phyloP scores from a whole-genome alignment of 148 eudicot species.

The Arctostaphylos glauca region DNA sequence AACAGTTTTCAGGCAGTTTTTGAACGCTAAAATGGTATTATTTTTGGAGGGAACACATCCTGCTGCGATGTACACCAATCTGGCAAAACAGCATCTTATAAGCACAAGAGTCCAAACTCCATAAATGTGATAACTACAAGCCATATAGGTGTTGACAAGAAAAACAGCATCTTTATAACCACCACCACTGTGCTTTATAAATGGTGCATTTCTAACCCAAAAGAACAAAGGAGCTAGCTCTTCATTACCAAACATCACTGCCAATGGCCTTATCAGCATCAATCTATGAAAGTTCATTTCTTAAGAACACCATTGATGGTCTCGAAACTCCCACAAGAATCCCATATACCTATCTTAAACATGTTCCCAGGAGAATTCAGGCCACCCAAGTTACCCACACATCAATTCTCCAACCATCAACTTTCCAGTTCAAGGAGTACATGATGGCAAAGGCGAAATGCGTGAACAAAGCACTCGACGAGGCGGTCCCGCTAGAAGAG shows the following conservation, averaged over 20 bases:
- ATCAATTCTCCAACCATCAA: neutral
- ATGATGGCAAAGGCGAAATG: slow-evolving; percentile 24
- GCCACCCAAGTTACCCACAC: slow-evolving; percentile 2
- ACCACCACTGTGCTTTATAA: too few species aligned
- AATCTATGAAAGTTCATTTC: slow-evolving; percentile 6
- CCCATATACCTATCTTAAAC: neutral
- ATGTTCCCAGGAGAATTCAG: slow-evolving; percentile 1
- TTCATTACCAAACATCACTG: neutral
- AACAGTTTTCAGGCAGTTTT: too few species aligned
- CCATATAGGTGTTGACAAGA: too few species aligned
- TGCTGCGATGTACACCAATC: too few species aligned
- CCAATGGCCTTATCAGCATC: too few species aligned
- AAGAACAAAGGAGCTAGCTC: neutral
- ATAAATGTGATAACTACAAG: too few species aligned
- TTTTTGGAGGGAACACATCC: too few species aligned
- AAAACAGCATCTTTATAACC: too few species aligned
- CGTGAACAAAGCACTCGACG: slow-evolving; percentile 32
- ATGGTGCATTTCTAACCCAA: too few species aligned
- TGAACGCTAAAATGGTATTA: too few species aligned
- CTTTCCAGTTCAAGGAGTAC: slow-evolving; percentile 30
- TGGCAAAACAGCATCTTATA: too few species aligned
- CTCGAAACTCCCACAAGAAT: slow-evolving; percentile 13
- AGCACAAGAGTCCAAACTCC: too few species aligned
- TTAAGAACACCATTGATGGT: neutral
- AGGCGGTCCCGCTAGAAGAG: slow-evolving; percentile 30